These are phyloP conservation scores for Trichoderma semiorbis DNA, from an alignment of 2,329 filamentous ascomycete species.

Conservation along the genomic window DNA sequence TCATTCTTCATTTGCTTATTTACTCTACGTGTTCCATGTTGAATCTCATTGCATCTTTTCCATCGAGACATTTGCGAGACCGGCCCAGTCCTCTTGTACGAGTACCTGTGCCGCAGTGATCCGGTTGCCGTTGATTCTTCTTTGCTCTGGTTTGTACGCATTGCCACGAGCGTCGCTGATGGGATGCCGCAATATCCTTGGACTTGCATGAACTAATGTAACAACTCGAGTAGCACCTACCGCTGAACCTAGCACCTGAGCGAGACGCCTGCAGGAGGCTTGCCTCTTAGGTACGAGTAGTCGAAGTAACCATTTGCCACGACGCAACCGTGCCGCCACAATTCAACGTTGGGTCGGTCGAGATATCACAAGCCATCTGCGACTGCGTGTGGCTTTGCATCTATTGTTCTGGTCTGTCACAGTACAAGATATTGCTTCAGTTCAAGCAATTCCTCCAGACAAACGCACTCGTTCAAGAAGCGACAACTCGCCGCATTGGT, in stretches of 20 bases:
- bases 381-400: slow-evolving; percentile 1
- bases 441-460: background rate
- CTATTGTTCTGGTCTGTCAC: background rate
- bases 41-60: background rate
- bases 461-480: background rate
- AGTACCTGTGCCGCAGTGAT: background rate
- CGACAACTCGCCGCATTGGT: background rate
- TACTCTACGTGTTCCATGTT: background rate
- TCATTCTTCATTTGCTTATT: slow-evolving; percentile 4
- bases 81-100: background rate
- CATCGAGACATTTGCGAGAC: background rate
- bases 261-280: slow-evolving; percentile 10
- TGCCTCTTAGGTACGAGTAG: background rate
- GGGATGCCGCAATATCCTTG: slow-evolving; percentile 11
- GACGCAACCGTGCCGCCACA: slow-evolving; percentile 5
- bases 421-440: background rate
- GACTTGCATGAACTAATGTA: slow-evolving; percentile 18
- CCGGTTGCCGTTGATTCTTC: background rate
- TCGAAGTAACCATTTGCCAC: slow-evolving; percentile 3
- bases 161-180: slow-evolving; percentile 7
- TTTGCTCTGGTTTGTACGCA: background rate
- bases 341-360: background rate
- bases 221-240: slow-evolving; percentile 13
- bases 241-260: slow-evolving; percentile 3
- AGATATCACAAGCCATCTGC: background rate